Conservation (phyloP, 495 filamentous ascomycete genomes). For the Darksidea phi region DNA sequence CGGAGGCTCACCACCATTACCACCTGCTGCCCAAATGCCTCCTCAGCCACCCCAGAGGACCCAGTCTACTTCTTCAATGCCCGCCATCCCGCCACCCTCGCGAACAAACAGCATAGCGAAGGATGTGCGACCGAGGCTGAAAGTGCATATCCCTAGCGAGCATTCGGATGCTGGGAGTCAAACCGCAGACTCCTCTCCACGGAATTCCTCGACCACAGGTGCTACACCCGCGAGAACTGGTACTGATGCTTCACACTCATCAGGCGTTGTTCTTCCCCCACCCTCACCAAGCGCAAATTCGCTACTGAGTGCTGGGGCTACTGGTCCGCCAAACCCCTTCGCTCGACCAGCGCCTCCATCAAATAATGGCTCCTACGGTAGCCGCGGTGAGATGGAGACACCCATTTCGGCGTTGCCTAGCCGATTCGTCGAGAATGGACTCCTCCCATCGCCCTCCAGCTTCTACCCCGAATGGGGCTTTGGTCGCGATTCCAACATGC, state of each 20-base stretch:
- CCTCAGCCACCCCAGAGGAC: constrained; percentile 33
- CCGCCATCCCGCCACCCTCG: constrained; percentile 56
- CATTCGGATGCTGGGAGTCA: constrained; percentile 78
- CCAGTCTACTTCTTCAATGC: constrained; percentile 37
- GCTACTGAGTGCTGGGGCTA: constrained; percentile 85
- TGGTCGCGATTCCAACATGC: constrained; percentile 69
- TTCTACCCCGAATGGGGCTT: constrained; percentile 93
- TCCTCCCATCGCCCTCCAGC: constrained; percentile 80
- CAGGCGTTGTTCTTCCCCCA: constrained; percentile 80
- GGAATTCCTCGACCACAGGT: constrained; percentile 58
- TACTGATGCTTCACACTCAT: constrained; percentile 57
- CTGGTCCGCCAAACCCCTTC: constrained; percentile 93
- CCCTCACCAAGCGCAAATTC: constrained; percentile 86
- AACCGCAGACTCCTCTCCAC: constrained; percentile 73
- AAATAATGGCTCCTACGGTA: constrained; percentile 53
- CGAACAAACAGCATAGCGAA: constrained; percentile 66
- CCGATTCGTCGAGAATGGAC: constrained; percentile 78
- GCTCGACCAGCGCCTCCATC: constrained; percentile 74
- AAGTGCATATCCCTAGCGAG: constrained; percentile 92
- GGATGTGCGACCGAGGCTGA: constrained; percentile 72
- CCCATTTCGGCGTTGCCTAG: constrained; percentile 97
- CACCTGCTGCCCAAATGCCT: constrained; percentile 27
- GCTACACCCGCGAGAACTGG: constrained; percentile 52
- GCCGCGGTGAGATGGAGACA: constrained; percentile 80
- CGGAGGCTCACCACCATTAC: constrained; percentile 29